Percentiles rank a stretch among this genome's conserved stretches.
phyloP scores from a whole-genome alignment of 2,329 filamentous ascomycete species.

The Aspergillus puulaauensis region DNA sequence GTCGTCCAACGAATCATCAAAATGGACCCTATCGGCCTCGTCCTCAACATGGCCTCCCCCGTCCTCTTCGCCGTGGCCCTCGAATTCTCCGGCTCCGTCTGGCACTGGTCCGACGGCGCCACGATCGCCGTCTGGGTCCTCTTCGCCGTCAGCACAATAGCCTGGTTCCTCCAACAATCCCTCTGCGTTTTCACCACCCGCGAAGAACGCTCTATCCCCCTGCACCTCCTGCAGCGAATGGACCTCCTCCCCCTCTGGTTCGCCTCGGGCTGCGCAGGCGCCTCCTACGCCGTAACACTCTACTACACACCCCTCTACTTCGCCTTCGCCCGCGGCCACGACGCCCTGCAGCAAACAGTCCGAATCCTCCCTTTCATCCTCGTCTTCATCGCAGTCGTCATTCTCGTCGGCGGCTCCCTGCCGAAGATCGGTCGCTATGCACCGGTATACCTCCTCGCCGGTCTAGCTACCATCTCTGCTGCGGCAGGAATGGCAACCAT shows the following conservation, averaged over 20 bases:
- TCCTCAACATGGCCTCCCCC: constrained; percentile 45
- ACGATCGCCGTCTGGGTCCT: constrained; percentile 23
- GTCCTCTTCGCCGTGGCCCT: constrained; percentile 49
- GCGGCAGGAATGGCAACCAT: constrained; percentile 5
- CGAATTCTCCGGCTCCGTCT: constrained; percentile 52
- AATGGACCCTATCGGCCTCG: constrained; percentile 49
- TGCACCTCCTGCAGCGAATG: constrained; percentile 43
- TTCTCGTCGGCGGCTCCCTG: constrained; percentile 18
- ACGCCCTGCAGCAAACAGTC: constrained; percentile 27
- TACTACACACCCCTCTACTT: constrained; percentile 60
- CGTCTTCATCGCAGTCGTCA: constrained; percentile 22
- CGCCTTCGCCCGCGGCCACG: constrained; percentile 50
- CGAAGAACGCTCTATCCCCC: constrained; percentile 49
- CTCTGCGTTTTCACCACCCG: constrained; percentile 45
- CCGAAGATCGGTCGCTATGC: constrained; percentile 22
- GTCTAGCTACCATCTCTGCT: neutral
- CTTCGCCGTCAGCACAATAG: constrained; percentile 45
- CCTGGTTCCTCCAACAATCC: constrained; percentile 50
- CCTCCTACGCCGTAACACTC: constrained; percentile 37
- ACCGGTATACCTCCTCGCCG: constrained; percentile 26
- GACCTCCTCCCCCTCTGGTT: constrained; percentile 47
- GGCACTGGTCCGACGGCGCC: constrained; percentile 45
- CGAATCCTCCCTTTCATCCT: constrained; percentile 33
- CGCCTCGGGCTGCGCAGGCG: constrained; percentile 36
- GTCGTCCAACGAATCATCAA: constrained; percentile 25